Evolutionary conservation across 169 alveolate species (phyloP).

Genomic region (Plasmodium vivax): DNA sequence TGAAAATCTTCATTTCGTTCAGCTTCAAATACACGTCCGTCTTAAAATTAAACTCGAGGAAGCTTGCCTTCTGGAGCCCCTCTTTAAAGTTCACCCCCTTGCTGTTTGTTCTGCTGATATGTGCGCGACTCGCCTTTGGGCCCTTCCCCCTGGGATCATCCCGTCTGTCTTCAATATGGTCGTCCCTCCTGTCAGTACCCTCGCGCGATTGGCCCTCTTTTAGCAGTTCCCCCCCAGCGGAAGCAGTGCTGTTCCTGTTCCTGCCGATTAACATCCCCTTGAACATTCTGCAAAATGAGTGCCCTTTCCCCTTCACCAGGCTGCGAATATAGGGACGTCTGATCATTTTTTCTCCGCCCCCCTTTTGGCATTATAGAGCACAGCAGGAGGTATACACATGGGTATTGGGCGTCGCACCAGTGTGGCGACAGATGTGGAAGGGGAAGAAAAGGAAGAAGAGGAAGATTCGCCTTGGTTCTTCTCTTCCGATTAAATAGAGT

Average conservation of each 20-base stretch:
- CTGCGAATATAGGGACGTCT: not conserved
- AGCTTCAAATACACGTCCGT: conserved; percentile 65
- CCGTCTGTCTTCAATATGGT: not conserved
- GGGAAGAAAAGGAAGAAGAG: not conserved
- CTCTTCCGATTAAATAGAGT: not conserved
- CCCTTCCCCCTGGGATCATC: not conserved
- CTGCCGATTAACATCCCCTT: not conserved
- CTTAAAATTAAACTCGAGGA: conserved; percentile 65
- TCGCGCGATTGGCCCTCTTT: not conserved
- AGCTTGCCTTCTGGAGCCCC: conserved; percentile 38
- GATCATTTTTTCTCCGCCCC: not conserved
- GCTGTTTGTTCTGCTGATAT: not conserved
- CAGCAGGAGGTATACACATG: not conserved
- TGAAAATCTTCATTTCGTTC: conserved; percentile 33
- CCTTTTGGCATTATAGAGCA: not conserved
- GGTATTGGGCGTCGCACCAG: not conserved
- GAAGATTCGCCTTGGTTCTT: not conserved
- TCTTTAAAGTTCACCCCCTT: conserved; percentile 23
- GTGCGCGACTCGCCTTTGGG: not conserved
- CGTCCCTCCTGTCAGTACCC: not conserved
- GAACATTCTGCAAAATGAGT: not conserved
- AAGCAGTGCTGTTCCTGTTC: not conserved
- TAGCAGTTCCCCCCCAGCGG: not conserved
- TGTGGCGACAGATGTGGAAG: not conserved
- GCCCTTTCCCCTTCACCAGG: not conserved